These are phyloP conservation scores for Inonotus hispidus DNA, from an alignment of 1,284 basidiomycete genomes.

Conservation along the genomic window DNA sequence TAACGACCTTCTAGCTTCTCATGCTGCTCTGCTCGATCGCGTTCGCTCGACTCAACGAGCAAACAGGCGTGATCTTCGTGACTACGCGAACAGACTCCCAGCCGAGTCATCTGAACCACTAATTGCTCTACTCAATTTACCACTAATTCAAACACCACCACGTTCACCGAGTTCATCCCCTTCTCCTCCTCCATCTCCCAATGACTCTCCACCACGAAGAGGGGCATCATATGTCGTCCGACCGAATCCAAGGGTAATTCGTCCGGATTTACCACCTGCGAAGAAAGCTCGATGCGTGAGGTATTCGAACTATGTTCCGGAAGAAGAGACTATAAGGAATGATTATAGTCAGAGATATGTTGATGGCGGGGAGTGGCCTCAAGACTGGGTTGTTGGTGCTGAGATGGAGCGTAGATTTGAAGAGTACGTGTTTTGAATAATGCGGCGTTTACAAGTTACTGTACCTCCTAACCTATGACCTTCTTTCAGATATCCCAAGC, in stretches of 20 bases:
- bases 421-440: slow-evolving; percentile 61
- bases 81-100: slow-evolving; percentile 26
- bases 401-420: slow-evolving; percentile 83
- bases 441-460: not conserved
- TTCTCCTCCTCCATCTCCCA: slow-evolving; percentile 39
- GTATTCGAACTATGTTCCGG: slow-evolving; percentile 76
- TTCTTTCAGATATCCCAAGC: slow-evolving; percentile 77
- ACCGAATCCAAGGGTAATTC: slow-evolving; percentile 31
- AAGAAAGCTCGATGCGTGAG: slow-evolving; percentile 64
- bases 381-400: slow-evolving; percentile 86
- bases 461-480: not conserved
- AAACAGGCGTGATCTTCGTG: slow-evolving; percentile 31
- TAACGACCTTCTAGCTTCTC: slow-evolving; percentile 35
- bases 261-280: slow-evolving; percentile 57
- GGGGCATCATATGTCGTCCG: slow-evolving; percentile 38
- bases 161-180: slow-evolving; percentile 38
- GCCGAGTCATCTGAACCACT: slow-evolving; percentile 35
- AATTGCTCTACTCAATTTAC: slow-evolving; percentile 41
- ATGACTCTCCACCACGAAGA: not conserved
- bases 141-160: slow-evolving; percentile 17
- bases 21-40: slow-evolving; percentile 34
- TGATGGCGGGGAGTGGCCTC: slow-evolving; percentile 84
- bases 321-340: slow-evolving; percentile 93
- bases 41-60: slow-evolving; percentile 35
- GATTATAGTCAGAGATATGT: slow-evolving; percentile 92